Conservation (phyloP, 2,329 filamentous ascomycete species). For the Colletotrichum somersetense region DNA sequence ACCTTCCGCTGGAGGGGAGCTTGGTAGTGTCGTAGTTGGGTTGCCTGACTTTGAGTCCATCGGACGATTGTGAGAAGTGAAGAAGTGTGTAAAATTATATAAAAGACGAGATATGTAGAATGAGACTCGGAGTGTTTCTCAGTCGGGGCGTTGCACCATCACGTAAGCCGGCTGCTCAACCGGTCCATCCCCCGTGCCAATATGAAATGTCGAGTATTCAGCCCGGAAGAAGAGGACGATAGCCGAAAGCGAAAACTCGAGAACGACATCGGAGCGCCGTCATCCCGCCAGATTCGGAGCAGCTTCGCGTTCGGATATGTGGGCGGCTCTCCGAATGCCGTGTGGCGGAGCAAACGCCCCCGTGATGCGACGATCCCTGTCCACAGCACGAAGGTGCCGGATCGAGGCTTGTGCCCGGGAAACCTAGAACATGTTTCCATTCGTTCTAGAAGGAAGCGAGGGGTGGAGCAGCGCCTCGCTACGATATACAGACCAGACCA, state of each 20-base stretch:
- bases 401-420: background rate
- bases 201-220: background rate
- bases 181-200: background rate
- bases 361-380: constrained; percentile 22
- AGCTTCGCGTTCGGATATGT: constrained; percentile 26
- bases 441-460: constrained; percentile 26
- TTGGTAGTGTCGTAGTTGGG: constrained; percentile 20
- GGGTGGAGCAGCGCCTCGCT: background rate
- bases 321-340: constrained; percentile 21
- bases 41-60: background rate
- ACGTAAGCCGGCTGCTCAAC: background rate
- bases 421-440: constrained; percentile 24
- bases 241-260: background rate
- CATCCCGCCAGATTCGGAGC: background rate
- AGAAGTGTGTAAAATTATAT: background rate
- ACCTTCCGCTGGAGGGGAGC: constrained; percentile 55
- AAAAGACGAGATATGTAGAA: background rate
- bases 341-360: constrained; percentile 5
- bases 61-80: background rate
- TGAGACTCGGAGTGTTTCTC: constrained; percentile 1
- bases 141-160: background rate
- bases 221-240: constrained; percentile 8
- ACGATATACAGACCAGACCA: background rate
- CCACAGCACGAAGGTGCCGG: background rate
- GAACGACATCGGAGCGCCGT: background rate